A percentile compares a stretch with the other conserved stretches of the same genome.
Conservation (phyloP, 805 yeast genomes). For the Wickerhamiella brachini region DNA sequence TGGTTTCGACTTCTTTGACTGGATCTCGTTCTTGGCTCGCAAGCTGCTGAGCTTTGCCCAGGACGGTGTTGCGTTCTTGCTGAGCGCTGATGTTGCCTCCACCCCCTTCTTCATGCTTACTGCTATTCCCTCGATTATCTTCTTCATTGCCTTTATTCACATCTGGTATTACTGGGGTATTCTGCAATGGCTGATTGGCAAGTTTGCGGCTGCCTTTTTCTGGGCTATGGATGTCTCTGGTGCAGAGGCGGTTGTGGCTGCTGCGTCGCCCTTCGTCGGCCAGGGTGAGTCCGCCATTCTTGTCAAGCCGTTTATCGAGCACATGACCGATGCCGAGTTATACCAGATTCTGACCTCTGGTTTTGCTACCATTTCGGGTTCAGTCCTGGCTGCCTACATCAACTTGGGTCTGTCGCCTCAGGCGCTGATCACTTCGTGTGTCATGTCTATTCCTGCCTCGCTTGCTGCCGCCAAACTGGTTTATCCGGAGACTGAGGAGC, state of each 20-base stretch:
- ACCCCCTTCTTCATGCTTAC: slow-evolving; percentile 39
- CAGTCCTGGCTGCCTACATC: slow-evolving; percentile 48
- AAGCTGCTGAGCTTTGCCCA: slow-evolving; percentile 43
- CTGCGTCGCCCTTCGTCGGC: slow-evolving; percentile 55
- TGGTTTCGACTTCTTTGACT: slow-evolving; percentile 50
- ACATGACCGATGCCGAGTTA: slow-evolving; percentile 44
- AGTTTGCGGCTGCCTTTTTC: slow-evolving; percentile 44
- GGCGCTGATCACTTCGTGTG: slow-evolving; percentile 52
- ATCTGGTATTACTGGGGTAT: slow-evolving; percentile 46
- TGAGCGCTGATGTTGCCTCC: slow-evolving; percentile 28
- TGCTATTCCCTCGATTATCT: slow-evolving; percentile 48
- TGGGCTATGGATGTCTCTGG: slow-evolving; percentile 48
- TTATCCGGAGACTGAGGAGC: slow-evolving; percentile 43
- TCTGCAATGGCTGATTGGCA: slow-evolving; percentile 45
- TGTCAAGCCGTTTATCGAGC: slow-evolving; percentile 45
- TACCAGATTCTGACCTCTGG: slow-evolving; percentile 53
- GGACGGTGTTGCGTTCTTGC: slow-evolving; percentile 48
- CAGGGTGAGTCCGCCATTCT: slow-evolving; percentile 53
- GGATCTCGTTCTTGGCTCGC: slow-evolving; percentile 43
- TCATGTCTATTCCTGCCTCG: slow-evolving; percentile 55
- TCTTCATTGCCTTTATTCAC: slow-evolving; percentile 50
- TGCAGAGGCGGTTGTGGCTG: slow-evolving; percentile 52
- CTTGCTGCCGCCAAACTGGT: slow-evolving; percentile 47
- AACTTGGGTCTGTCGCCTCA: slow-evolving; percentile 50
- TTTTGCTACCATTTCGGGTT: slow-evolving; percentile 51